phyloP scores from a whole-genome alignment of 306 rosid species.

The Coriaria nepalensis region DNA sequence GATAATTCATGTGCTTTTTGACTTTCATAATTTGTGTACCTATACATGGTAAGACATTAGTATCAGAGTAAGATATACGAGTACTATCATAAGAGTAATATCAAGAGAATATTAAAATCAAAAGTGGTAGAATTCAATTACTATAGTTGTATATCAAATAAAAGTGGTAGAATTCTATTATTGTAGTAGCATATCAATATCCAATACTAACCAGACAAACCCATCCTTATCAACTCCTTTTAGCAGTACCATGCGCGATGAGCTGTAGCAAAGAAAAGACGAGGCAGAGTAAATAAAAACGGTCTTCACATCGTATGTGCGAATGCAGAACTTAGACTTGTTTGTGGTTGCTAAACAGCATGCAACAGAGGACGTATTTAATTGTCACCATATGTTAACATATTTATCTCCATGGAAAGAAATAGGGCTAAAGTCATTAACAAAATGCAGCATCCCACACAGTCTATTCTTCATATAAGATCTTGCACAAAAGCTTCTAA shows the following conservation, averaged over 20 bases:
- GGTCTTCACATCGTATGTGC: neutral
- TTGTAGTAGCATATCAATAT: constrained; percentile 9
- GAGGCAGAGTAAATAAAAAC: constrained; percentile 20
- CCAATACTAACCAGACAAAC: constrained; percentile 72
- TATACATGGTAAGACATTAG: constrained; percentile 23
- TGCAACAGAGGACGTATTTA: too few species aligned
- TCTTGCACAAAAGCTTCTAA: too few species aligned
- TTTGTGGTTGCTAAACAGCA: too few species aligned
- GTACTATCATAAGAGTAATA: constrained; percentile 8
- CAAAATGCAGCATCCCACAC: too few species aligned
- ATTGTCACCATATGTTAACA: too few species aligned
- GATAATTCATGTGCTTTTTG: constrained; percentile 58
- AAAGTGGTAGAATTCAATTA: constrained; percentile 3
- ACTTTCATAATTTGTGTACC: constrained; percentile 95
- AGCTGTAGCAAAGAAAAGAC: constrained; percentile 36
- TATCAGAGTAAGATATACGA: neutral
- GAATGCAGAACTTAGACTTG: too few species aligned
- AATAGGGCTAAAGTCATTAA: too few species aligned
- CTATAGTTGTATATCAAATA: constrained; percentile 4
- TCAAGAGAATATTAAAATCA: neutral
- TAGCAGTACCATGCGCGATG: constrained; percentile 82
- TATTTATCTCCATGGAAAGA: too few species aligned
- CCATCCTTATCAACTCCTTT: constrained; percentile 83
- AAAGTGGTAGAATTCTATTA: constrained; percentile 4
- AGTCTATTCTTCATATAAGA: too few species aligned